Conservation (phyloP, 2,329 filamentous ascomycete genomes). For the Lecanicillium sp. region DNA sequence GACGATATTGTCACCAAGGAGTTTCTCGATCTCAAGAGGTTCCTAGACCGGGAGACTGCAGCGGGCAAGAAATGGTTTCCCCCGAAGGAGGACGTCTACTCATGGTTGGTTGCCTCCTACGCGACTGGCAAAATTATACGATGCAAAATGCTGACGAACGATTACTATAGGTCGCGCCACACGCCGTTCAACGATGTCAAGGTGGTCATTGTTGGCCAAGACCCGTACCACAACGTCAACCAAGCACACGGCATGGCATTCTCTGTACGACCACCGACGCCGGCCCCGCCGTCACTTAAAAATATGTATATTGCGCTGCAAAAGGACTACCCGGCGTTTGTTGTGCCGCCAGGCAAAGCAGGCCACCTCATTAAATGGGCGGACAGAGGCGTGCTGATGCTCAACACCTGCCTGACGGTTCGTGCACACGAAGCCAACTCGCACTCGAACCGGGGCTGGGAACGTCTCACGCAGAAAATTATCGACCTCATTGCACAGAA, state of each 20-base stretch:
- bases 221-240: conserved; percentile 92
- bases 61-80: conserved; percentile 77
- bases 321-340: conserved; percentile 80
- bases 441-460: conserved; percentile 85
- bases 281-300: conserved; percentile 78
- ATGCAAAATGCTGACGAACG: too few relatives aligned
- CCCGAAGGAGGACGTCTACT: conserved; percentile 83
- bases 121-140: too few relatives aligned
- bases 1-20: conserved; percentile 73
- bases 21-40: conserved; percentile 83
- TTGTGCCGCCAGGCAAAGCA: conserved; percentile 64
- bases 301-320: conserved; percentile 91
- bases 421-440: conserved; percentile 81
- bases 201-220: conserved; percentile 88
- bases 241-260: conserved; percentile 96
- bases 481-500: conserved; percentile 80
- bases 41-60: conserved; percentile 70
- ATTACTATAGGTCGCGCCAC: conserved; percentile 75
- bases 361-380: conserved; percentile 92
- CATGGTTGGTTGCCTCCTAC: conserved; percentile 62
- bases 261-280: conserved; percentile 83
- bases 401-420: conserved; percentile 94
- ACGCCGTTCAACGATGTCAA: conserved; percentile 86
- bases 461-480: conserved; percentile 82
- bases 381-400: conserved; percentile 80